Base-by-base conservation (phyloP, 2,329 filamentous ascomycete genomes). In the Fusarium sp. region DNA sequence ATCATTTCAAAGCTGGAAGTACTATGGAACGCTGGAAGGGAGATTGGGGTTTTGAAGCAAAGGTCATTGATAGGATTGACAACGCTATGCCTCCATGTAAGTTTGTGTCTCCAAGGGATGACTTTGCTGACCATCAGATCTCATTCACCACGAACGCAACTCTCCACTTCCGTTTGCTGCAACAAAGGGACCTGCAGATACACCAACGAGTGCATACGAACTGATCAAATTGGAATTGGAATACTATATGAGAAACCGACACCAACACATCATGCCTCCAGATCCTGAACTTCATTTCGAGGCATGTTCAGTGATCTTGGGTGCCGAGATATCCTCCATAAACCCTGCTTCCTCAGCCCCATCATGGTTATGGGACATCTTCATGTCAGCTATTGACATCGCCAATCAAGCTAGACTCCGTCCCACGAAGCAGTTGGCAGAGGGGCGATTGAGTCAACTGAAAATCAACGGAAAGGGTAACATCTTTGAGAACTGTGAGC, bases 11-110 rank as follows among this genome's bases (percentile, higher is more conserved):
- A 52, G 74, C 74, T 24, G 81, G 81, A 15, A 78, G 72, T 29
- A 79, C 74, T 3, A 83, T 83, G 80, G 77, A 77, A 20, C 76
- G 81, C 18, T 83, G 81, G 81, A 78, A 81, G 50, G 81, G 81
- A 20, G 80, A 82, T 44, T 82, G 81, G 80, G 81, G 81, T 8
- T 82, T 83, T 43, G 81, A 82, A 15, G 67, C 74, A 1, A 73
- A 77, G 2, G 74, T 83, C 11, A 67, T 80, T 23, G 76, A 79
- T 21, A 76, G 79, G 43, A 73, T 83, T n/a, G 81, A 82, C 54
- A 82, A 82, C 46, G 78, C 80, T 23, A 81, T 83, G 56, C 80
- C 80, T 16, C 80, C 81, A 8, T 82, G 80, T 81, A 72, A 37
- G 76, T 44, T 13, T 38, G 8, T 10, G 1, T 2, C 5, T 7